Evolutionary conservation across 1,139 yeast species (phyloP), one percentile per base, ranked within the genome.

Genomic region (Scheffersomyces cryptocercus): DNA sequence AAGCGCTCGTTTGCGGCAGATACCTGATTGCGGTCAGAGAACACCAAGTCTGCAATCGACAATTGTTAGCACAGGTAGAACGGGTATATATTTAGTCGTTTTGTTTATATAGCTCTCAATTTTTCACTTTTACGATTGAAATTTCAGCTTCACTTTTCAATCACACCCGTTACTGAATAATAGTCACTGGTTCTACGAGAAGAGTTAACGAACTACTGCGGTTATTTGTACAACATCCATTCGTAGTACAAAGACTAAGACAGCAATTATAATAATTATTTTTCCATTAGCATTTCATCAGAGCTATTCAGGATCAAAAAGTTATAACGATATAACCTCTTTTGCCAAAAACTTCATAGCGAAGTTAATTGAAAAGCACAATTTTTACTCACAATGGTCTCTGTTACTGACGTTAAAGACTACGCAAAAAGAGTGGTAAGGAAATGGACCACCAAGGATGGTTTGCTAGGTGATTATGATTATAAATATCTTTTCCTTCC

Each of bases 391-490:
- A 5, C 36, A 39, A 16, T 20, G 26, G 8, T 20, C 26, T 20
- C 26, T 6, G 26, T 20, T 20, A 5, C 26, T 20, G 48, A 52
- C 31, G 20, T 56, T 35, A 54, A 59, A 39, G 32, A 56, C 4
- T 47, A 51, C 5, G 58, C 54, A 14, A 59, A 48, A 44, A 55
- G 73, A 38, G 44, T 62, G 3, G 40, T 58, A 39, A 70, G 65
- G 48, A 81, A 81, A 56, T 64, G 79, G 70, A 77, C 88, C 42
- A 86, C 96, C 35, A 79, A 71, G 47, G 88, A 86, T 32, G 96
- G 96, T 9, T 61, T 88, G 36, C 55, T 89, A 12, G 97, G 97
- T 33, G 91, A 86, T 58, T 88, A 88, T 58, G 89, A 89, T 68
- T 89, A 89, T 61, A 79, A 73, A 28, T 84, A 82, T 55, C 75